Conservation (phyloP, 768 basidiomycete genomes). For the Holtermanniella nyarrowii region DNA sequence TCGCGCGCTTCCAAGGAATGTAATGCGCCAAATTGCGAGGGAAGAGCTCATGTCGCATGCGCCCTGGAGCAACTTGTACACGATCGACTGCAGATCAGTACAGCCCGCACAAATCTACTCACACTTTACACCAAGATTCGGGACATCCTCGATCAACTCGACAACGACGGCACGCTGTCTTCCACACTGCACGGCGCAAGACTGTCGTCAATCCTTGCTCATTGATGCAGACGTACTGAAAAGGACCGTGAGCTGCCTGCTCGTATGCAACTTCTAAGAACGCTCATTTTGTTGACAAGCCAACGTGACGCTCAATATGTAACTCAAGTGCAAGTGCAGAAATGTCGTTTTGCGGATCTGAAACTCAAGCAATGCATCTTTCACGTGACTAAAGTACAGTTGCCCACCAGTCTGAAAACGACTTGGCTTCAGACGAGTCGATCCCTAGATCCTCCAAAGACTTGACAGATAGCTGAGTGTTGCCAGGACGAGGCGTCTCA, state of each 20-base stretch:
- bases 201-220: no score
- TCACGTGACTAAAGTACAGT: no score
- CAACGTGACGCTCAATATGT: no score
- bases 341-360: no score
- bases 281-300: no score
- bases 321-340: no score
- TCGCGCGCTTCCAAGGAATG: slow-evolving; percentile 8
- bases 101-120: slow-evolving; percentile 2
- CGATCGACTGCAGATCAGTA: slow-evolving; percentile 14
- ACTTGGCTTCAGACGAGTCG: slow-evolving; percentile 46
- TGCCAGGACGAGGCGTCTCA: slow-evolving; percentile 64
- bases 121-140: slow-evolving; percentile 18
- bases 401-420: slow-evolving; percentile 88
- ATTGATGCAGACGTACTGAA: no score
- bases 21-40: slow-evolving; percentile 18
- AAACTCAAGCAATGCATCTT: no score
- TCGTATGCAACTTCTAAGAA: no score
- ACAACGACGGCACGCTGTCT: slow-evolving; percentile 14
- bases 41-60: slow-evolving; percentile 25
- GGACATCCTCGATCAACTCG: slow-evolving; percentile 23
- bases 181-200: background rate
- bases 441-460: slow-evolving; percentile 60
- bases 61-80: slow-evolving; percentile 20
- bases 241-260: no score
- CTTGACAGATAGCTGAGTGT: slow-evolving; percentile 66